phyloP scores from a whole-genome alignment of 805 yeast species.

The Myxozyma geophila region DNA sequence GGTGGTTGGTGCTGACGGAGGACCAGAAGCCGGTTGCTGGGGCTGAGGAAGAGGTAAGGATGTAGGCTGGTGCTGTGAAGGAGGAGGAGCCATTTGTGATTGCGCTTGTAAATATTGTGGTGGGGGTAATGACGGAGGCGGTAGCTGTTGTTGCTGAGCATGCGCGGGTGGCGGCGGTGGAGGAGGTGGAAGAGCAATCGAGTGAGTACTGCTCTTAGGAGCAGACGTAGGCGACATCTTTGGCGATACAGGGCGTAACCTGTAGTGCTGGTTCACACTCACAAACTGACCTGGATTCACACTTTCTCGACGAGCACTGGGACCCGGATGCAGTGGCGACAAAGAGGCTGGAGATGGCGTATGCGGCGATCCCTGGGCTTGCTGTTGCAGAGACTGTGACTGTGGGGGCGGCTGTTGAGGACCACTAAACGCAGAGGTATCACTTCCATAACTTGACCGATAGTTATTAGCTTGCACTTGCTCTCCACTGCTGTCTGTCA shows the following conservation, averaged over 20 bases:
- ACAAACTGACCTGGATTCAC: constrained; percentile 31
- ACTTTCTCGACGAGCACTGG: constrained; percentile 18
- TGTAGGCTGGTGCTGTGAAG: not conserved
- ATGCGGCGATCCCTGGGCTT: constrained; percentile 15
- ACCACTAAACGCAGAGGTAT: not conserved
- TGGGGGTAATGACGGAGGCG: not conserved
- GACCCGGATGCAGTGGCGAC: constrained; percentile 22
- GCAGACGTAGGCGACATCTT: constrained; percentile 16
- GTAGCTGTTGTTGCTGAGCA: constrained; percentile 11
- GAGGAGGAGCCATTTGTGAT: constrained; percentile 11
- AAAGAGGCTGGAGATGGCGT: constrained; percentile 22
- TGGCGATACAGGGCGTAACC: constrained; percentile 25
- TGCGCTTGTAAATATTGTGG: not conserved
- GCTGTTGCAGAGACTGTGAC: constrained; percentile 17
- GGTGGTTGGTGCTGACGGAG: constrained; percentile 1
- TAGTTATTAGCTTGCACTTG: not conserved
- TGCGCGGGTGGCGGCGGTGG: constrained; percentile 13
- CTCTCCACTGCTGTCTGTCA: constrained; percentile 19
- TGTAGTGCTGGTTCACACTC: constrained; percentile 28
- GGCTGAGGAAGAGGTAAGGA: not conserved
- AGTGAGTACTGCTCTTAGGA: not conserved
- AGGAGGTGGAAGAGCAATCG: constrained; percentile 11
- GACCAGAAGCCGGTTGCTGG: not conserved
- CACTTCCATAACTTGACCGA: constrained; percentile 10
- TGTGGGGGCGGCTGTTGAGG: constrained; percentile 4